These are phyloP conservation scores for Asterophora lycoperdoides DNA, from an alignment of 768 basidiomycete genomes.

Conservation along the genomic window DNA sequence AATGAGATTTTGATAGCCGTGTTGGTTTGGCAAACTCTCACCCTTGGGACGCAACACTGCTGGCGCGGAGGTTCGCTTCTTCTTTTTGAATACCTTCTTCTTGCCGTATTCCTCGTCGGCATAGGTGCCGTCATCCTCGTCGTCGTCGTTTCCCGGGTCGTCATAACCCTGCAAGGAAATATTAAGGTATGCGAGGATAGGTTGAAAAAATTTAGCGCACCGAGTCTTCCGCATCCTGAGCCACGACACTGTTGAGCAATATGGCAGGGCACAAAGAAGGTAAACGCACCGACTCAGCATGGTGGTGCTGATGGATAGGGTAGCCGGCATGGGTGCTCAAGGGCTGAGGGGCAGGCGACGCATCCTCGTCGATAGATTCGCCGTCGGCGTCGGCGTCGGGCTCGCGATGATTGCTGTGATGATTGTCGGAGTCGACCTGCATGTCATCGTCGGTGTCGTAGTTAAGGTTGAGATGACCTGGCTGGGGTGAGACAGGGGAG, in stretches of 20 bases:
- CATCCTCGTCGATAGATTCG: slow-evolving; percentile 57
- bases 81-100: slow-evolving; percentile 67
- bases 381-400: slow-evolving; percentile 61
- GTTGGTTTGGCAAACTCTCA: slow-evolving; percentile 24
- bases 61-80: slow-evolving; percentile 50
- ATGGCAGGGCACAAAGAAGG: slow-evolving; percentile 5
- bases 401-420: slow-evolving; percentile 40
- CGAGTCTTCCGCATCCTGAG: slow-evolving; percentile 53
- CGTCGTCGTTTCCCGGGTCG: slow-evolving; percentile 60
- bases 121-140: slow-evolving; percentile 74
- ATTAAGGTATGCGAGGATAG: slow-evolving; percentile 15
- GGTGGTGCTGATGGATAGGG: slow-evolving; percentile 31
- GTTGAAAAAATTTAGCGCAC: slow-evolving; percentile 38
- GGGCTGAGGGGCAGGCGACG: slow-evolving; percentile 31
- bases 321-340: slow-evolving; percentile 31
- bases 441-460: slow-evolving; percentile 65
- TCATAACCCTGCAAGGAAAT: slow-evolving; percentile 38
- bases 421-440: slow-evolving; percentile 64
- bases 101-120: slow-evolving; percentile 72
- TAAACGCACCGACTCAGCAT: slow-evolving; percentile 37
- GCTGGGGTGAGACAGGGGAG: slow-evolving; percentile 28
- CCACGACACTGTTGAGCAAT: slow-evolving; percentile 10
- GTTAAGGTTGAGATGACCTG: slow-evolving; percentile 48
- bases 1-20: slow-evolving; percentile 16
- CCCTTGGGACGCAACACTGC: slow-evolving; percentile 55